Conservation (phyloP, 306 rosid genomes). For the Quercus robur region DNA sequence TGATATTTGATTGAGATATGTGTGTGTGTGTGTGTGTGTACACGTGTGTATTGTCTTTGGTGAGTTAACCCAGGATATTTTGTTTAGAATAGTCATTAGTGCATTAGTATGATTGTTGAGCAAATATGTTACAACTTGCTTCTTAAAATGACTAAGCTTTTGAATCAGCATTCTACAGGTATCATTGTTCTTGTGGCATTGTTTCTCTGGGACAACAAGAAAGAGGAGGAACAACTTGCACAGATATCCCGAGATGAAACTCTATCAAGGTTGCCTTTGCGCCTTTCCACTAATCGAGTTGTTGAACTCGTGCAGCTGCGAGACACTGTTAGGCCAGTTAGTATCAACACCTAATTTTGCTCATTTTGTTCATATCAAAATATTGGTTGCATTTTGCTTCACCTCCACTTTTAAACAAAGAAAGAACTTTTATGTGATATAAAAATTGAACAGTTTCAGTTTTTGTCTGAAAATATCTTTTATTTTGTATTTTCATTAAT, state of each 20-base stretch:
- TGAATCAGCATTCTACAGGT: constrained; percentile 81
- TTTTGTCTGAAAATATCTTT: neutral
- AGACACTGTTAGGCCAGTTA: constrained; percentile 87
- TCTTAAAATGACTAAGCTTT: constrained; percentile 58
- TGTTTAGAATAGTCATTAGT: constrained; percentile 10
- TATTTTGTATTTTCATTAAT: too few species aligned
- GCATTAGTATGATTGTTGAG: neutral
- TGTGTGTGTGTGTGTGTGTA: too few species aligned
- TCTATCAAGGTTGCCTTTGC: constrained; percentile 87
- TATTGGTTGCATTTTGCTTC: too few species aligned
- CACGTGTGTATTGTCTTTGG: neutral
- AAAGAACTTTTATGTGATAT: too few species aligned
- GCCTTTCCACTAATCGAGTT: constrained; percentile 90
- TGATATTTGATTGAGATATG: constrained; percentile 16
- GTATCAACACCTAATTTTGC: constrained; percentile 25
- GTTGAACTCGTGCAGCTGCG: constrained; percentile 98
- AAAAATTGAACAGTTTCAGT: neutral
- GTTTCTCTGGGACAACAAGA: constrained; percentile 93
- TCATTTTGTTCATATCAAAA: neutral
- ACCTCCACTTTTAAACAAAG: too few species aligned
- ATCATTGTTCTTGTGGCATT: constrained; percentile 69
- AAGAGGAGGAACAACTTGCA: constrained; percentile 90
- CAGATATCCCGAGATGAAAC: constrained; percentile 86
- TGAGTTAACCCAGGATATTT: neutral
- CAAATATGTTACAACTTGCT: constrained; percentile 23